Base-by-base conservation (phyloP, 208 protist genomes). In the Strigomonas oncopelti region DNA sequence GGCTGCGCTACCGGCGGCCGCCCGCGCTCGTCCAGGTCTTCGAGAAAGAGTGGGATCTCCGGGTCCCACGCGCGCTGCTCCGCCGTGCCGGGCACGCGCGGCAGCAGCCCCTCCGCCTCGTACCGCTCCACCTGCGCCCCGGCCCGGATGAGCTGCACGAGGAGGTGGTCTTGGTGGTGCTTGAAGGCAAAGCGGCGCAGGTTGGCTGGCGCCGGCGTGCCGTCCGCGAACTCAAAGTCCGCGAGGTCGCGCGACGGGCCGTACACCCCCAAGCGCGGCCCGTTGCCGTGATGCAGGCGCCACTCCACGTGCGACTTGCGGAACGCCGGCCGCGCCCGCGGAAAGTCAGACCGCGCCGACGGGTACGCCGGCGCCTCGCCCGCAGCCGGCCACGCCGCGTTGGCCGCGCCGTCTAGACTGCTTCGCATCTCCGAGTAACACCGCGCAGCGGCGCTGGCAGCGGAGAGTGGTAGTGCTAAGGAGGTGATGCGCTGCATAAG, bases 51-150 rank as follows among this genome's bases (percentile, higher is more conserved):
- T 4, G 91, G 91, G 34, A 96, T 89, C 54, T 83, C 80, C 20
- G 88, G 87, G 58, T 96, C 91, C 88, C 91, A 96, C 62, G 85
- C 82, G 63, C 91, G 91, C 78, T 93, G 87, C 75, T 92, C 85
- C 11, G 78, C 65, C 4, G 83, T 90, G 18, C 88, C 87, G 0
- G 91, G 91, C 13, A 96, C 76, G 32, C 81, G 81, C 20, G 91
- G 91, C 54, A 96, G 79, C 55, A 80, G 54, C n/a, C 81, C 82
- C 28, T 71, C 73, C 20, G 61, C 78, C 70, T 83, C 88, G 32
- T 77, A 73, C 45, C 80, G 80, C 80, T 96, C 87, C 64, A 96
- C 91, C 18, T 60, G 62, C 16, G 91, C 91, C 3, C 74, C 91
- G 16, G 86, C 85, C 24, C 84, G 86, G 18, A 96, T 92, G 27